A percentile compares a stretch with the other conserved stretches of the same genome.
Conservation (phyloP, 208 protist genomes). For the Tritrichomonas foetus region DNA sequence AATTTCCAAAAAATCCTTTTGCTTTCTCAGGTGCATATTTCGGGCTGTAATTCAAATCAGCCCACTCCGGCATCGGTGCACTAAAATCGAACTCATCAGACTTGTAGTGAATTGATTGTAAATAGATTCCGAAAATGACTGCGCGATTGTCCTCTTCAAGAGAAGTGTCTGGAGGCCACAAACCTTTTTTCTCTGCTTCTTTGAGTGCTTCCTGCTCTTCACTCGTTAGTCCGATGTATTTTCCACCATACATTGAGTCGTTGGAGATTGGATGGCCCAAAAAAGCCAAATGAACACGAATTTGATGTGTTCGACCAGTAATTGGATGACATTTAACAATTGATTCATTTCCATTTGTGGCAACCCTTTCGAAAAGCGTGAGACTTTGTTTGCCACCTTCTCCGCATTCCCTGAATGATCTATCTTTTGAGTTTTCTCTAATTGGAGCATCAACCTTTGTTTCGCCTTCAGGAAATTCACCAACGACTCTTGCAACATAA, state of each 20-base stretch:
- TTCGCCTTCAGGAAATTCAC: slow-evolving; percentile 24
- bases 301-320: slow-evolving; percentile 78
- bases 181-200: background rate
- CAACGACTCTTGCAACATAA: slow-evolving; percentile 27
- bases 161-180: background rate
- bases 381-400: background rate
- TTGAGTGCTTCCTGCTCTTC: background rate
- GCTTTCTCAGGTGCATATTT: background rate
- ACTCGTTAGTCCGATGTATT: background rate
- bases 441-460: background rate
- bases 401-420: background rate
- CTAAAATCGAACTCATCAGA: background rate
- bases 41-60: background rate
- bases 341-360: slow-evolving; percentile 45
- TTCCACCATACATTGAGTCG: slow-evolving; percentile 66
- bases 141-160: background rate
- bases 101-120: slow-evolving; percentile 26
- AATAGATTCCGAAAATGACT: background rate
- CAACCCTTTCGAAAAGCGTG: background rate
- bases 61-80: slow-evolving; percentile 12
- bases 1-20: background rate
- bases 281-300: slow-evolving; percentile 73
- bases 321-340: slow-evolving; percentile 68
- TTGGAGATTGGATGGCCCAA: slow-evolving; percentile 72
- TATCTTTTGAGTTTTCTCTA: background rate